A percentile compares a stretch with the other conserved stretches of the same genome.
Evolutionary conservation across 768 basidiomycete species (phyloP).

Genomic region (Coprinopsis strossmayeri): DNA sequence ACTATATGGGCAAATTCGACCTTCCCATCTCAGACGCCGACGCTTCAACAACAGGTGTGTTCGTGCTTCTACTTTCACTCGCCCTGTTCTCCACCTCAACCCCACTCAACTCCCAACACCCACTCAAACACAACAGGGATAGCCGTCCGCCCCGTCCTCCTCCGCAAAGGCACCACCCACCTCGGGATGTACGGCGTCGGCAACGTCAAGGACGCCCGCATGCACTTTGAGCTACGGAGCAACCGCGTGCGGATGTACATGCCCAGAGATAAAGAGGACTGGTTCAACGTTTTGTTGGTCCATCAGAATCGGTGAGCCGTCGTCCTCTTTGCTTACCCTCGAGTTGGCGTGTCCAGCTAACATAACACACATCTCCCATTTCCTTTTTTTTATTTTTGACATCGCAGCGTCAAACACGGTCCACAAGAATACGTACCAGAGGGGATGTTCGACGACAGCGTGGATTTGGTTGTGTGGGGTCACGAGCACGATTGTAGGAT

Average conservation of each 20-base stretch:
- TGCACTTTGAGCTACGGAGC: slow-evolving; percentile 93
- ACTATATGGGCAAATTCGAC: slow-evolving; percentile 98
- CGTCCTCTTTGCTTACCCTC: neutral
- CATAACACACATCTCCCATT: too few relatives aligned
- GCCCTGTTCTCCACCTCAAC: neutral
- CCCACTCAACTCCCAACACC: neutral
- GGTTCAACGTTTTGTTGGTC: slow-evolving; percentile 91
- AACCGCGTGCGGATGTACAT: slow-evolving; percentile 96
- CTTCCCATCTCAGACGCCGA: slow-evolving; percentile 68
- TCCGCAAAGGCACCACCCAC: slow-evolving; percentile 79
- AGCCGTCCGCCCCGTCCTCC: slow-evolving; percentile 81
- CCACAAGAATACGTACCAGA: slow-evolving; percentile 94
- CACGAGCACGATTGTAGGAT: slow-evolving; percentile 98
- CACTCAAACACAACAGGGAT: slow-evolving; percentile 48
- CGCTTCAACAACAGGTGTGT: too few relatives aligned
- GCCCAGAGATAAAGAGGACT: slow-evolving; percentile 84
- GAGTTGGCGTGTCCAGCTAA: too few relatives aligned
- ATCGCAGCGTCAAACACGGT: slow-evolving; percentile 80
- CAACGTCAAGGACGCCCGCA: slow-evolving; percentile 92
- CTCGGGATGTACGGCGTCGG: slow-evolving; percentile 96
- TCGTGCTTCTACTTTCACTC: too few relatives aligned
- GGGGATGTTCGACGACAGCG: slow-evolving; percentile 92
- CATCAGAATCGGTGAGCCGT: slow-evolving; percentile 88
- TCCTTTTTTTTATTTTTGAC: neutral
- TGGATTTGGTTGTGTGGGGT: slow-evolving; percentile 95